phyloP scores from a whole-genome alignment of 2,329 filamentous ascomycete genomes.

The Verticillium longisporum region DNA sequence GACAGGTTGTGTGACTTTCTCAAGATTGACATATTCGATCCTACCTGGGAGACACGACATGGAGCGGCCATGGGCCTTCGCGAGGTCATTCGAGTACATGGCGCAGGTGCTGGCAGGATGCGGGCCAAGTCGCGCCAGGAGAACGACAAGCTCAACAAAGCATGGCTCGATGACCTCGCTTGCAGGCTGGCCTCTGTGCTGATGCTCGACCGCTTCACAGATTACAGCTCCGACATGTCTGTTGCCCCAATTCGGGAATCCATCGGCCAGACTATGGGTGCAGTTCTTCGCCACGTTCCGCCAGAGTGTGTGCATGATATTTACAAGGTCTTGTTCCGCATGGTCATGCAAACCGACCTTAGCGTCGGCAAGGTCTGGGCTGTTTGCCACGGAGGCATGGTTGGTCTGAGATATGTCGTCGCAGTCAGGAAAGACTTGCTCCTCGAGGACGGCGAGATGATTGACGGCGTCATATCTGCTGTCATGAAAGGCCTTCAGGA shows the following conservation, averaged over 20 bases:
- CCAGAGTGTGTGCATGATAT: constrained; percentile 73
- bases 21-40: constrained; percentile 87
- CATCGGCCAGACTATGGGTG: constrained; percentile 87
- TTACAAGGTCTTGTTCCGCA: constrained; percentile 75
- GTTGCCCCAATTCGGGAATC: constrained; percentile 95
- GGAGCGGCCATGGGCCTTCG: constrained; percentile 92
- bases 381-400: constrained; percentile 96
- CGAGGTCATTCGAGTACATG: constrained; percentile 88
- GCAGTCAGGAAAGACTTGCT: constrained; percentile 91
- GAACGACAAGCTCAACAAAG: constrained; percentile 73
- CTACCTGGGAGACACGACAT: constrained; percentile 91
- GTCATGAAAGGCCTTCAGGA: constrained; percentile 95
- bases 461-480: constrained; percentile 85
- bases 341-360: constrained; percentile 87
- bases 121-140: constrained; percentile 62
- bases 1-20: constrained; percentile 91
- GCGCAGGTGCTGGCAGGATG: constrained; percentile 74
- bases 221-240: constrained; percentile 96
- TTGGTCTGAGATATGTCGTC: constrained; percentile 89
- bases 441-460: constrained; percentile 73
- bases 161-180: constrained; percentile 91
- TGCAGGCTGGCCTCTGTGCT: constrained; percentile 92
- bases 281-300: constrained; percentile 78
- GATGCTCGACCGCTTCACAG: constrained; percentile 95
- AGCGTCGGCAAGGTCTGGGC: constrained; percentile 79